Conservation (phyloP, 257 asterid genomes). For the Solanum medicagineum region DNA sequence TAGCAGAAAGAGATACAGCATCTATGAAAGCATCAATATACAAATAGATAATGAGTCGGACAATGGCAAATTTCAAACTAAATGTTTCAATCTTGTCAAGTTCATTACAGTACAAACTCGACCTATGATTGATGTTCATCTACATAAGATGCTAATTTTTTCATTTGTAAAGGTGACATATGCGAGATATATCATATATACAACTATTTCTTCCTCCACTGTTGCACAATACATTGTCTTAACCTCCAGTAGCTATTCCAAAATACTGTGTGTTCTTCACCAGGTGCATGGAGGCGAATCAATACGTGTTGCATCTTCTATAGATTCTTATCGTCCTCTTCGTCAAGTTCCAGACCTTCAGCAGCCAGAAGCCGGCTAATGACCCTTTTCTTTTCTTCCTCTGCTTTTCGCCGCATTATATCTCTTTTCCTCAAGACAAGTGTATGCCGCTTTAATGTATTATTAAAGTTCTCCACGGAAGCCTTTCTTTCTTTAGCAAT, state of each 20-base stretch:
- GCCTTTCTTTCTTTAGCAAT: conserved; percentile 78
- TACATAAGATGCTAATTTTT: neutral
- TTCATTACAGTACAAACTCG: neutral
- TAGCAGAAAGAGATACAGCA: neutral
- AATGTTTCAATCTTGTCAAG: neutral
- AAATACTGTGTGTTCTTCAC: neutral
- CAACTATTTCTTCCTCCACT: neutral
- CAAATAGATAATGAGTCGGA: neutral
- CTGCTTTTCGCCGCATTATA: conserved; percentile 60
- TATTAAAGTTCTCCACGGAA: conserved; percentile 51
- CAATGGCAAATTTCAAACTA: neutral
- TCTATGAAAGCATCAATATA: neutral
- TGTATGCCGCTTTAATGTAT: conserved; percentile 66
- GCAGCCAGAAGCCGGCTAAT: conserved; percentile 77
- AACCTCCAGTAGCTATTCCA: neutral
- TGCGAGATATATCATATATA: neutral
- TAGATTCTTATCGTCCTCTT: conserved; percentile 39
- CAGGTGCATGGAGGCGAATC: neutral
- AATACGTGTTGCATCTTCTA: neutral
- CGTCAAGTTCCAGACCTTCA: conserved; percentile 89
- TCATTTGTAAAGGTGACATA: neutral
- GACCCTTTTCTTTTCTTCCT: conserved; percentile 56
- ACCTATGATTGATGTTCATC: neutral
- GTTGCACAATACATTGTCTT: neutral
- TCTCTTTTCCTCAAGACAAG: conserved; percentile 78